phyloP scores from a whole-genome alignment of 805 yeast species.

The Lachancea lanzarotensis region DNA sequence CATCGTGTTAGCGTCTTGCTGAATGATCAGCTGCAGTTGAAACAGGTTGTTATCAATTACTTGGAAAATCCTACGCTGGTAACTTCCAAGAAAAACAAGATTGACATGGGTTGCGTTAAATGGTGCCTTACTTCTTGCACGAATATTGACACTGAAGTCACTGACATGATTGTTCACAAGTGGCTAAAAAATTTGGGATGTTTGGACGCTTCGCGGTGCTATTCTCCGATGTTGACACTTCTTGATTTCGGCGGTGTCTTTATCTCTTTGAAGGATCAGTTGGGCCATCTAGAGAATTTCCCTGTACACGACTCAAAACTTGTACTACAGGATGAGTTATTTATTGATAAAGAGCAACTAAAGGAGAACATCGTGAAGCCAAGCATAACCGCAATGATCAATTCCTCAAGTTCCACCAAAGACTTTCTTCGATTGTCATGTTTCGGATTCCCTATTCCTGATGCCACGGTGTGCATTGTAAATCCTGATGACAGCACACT shows the following conservation, averaged over 20 bases:
- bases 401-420: conserved; percentile 32
- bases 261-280: conserved; percentile 85
- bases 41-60: conserved; percentile 87
- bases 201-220: conserved; percentile 60
- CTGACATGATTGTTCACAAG: conserved; percentile 79
- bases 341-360: conserved; percentile 31
- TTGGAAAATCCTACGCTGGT: conserved; percentile 84
- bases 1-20: conserved; percentile 66
- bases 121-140: conserved; percentile 89
- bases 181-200: conserved; percentile 92
- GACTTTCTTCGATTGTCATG: conserved; percentile 71
- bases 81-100: conserved; percentile 66
- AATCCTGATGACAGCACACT: conserved; percentile 84
- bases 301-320: conserved; percentile 27
- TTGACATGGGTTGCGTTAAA: conserved; percentile 70
- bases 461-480: conserved; percentile 87
- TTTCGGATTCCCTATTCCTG: conserved; percentile 92
- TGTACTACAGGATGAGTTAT: conserved; percentile 30
- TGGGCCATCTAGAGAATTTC: conserved; percentile 34
- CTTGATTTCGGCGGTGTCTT: conserved; percentile 97
- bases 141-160: conserved; percentile 88
- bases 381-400: conserved; percentile 28
- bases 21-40: conserved; percentile 82
- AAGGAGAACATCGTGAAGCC: conserved; percentile 31
- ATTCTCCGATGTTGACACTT: conserved; percentile 82